phyloP scores from a whole-genome alignment of 345 rosid species.

The Passiflora organensis region DNA sequence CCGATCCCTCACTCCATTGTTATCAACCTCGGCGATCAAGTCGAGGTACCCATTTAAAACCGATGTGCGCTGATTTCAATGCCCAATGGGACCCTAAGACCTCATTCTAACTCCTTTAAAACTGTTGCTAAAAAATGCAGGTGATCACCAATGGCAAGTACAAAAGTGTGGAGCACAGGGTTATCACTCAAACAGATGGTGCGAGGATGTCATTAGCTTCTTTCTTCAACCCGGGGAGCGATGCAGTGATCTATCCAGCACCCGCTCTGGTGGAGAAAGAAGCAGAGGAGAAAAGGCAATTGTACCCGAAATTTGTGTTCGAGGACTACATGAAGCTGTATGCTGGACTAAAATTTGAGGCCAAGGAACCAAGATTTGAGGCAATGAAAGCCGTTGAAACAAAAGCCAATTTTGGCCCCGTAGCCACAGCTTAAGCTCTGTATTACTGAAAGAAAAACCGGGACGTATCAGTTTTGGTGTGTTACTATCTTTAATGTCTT shows the following conservation, averaged over 20 bases:
- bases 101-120: too few species aligned
- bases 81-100: too few species aligned
- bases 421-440: constrained; percentile 44
- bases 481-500: constrained; percentile 21
- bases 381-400: constrained; percentile 63
- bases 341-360: constrained; percentile 64
- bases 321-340: constrained; percentile 92
- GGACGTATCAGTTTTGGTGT: too few species aligned
- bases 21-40: constrained; percentile 86
- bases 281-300: constrained; percentile 26
- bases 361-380: constrained; percentile 94
- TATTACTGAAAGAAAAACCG: too few species aligned
- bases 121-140: too few species aligned
- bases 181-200: constrained; percentile 69
- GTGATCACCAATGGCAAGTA: constrained; percentile 92
- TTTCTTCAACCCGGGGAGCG: constrained; percentile 91
- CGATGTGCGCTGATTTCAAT: too few species aligned
- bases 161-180: constrained; percentile 85
- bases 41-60: too few species aligned
- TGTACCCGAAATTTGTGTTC: constrained; percentile 76
- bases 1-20: constrained; percentile 94
- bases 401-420: constrained; percentile 22
- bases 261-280: constrained; percentile 56
- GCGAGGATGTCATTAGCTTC: constrained; percentile 88
- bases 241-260: constrained; percentile 78